phyloP scores from a whole-genome alignment of 78 protist genomes.

The Ministeria vibrans region DNA sequence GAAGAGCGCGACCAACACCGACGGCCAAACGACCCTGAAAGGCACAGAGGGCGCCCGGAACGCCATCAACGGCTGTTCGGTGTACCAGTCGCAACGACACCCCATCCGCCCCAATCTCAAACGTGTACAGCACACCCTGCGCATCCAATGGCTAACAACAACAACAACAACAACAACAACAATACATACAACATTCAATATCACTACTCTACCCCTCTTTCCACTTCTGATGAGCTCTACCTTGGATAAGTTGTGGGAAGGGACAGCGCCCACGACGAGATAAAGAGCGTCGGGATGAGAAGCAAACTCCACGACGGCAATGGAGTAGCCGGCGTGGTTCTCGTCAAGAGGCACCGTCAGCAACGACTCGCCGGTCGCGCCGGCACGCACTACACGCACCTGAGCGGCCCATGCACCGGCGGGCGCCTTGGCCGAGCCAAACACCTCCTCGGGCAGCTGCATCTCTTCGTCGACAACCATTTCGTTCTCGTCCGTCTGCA shows the following conservation, averaged over 20 bases:
- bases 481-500: background rate
- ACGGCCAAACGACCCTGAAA: constrained; percentile 78
- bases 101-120: background rate
- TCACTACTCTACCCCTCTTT: background rate
- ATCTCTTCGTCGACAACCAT: background rate
- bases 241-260: background rate
- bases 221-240: too few relatives aligned
- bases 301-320: constrained; percentile 37
- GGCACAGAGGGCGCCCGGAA: constrained; percentile 70
- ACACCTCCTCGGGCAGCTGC: constrained; percentile 15
- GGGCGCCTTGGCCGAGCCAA: constrained; percentile 41
- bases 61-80: constrained; percentile 80
- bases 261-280: constrained; percentile 81
- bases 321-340: constrained; percentile 80
- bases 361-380: constrained; percentile 26
- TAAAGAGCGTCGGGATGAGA: constrained; percentile 43
- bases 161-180: background rate
- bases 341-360: constrained; percentile 46
- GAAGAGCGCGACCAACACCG: constrained; percentile 68
- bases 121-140: too few relatives aligned
- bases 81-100: background rate
- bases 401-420: constrained; percentile 69
- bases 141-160: background rate
- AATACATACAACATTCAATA: background rate
- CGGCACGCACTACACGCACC: background rate